Conservation (phyloP, 192 early-diverging fungal species). For the Mortierella antarctica region DNA sequence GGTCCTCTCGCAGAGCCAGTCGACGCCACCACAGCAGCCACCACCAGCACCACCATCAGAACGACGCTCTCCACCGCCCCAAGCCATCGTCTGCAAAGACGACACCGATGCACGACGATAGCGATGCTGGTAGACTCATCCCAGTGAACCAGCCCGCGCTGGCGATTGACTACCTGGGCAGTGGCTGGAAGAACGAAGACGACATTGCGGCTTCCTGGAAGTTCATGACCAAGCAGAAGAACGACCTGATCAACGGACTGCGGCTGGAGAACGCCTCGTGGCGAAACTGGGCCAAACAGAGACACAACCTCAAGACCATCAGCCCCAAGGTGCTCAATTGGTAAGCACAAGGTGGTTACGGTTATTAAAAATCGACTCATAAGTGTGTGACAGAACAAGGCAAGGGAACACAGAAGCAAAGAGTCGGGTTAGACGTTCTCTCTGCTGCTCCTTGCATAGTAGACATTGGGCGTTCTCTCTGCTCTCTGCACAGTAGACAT, state of each 20-base stretch:
- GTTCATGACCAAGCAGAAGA: constrained; percentile 72
- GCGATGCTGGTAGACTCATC: constrained; percentile 47
- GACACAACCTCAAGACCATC: constrained; percentile 65
- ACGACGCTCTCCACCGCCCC: background rate
- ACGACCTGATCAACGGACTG: constrained; percentile 66
- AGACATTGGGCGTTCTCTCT: too few relatives aligned
- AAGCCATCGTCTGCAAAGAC: constrained; percentile 28
- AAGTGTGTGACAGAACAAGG: background rate
- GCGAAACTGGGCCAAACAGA: constrained; percentile 76
- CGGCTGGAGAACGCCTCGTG: constrained; percentile 75
- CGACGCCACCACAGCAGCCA: constrained; percentile 6
- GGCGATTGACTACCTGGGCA: constrained; percentile 69
- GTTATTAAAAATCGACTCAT: background rate
- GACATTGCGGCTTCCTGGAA: constrained; percentile 72
- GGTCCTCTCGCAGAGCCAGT: background rate
- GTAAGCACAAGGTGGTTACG: constrained; percentile 36
- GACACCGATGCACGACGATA: constrained; percentile 46
- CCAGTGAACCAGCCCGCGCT: constrained; percentile 48
- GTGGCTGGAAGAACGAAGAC: constrained; percentile 64
- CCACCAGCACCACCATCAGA: background rate
- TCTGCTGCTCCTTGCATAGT: too few relatives aligned
- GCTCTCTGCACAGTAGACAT: too few relatives aligned
- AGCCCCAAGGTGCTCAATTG: constrained; percentile 67
- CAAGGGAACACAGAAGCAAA: too few relatives aligned
- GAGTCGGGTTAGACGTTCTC: too few relatives aligned